Conservation (phyloP, 495 filamentous ascomycete species). For the Polyplosphaeria fusca region DNA sequence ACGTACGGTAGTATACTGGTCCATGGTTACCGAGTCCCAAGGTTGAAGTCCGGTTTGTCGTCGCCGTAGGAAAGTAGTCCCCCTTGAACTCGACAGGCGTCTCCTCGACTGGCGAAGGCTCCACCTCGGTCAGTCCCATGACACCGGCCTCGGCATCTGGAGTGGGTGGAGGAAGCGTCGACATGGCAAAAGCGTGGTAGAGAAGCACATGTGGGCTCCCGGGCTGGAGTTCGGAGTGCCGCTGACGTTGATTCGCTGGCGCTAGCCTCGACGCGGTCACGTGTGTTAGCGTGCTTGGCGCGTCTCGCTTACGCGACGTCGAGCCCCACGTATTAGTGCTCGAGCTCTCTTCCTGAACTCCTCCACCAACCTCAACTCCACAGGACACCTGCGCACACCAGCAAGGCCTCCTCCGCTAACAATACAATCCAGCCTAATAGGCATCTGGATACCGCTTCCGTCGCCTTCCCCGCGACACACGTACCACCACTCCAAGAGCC, state of each 20-base stretch:
- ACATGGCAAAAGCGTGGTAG: no score
- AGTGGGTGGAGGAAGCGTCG: slow-evolving; percentile 6
- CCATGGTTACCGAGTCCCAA: slow-evolving; percentile 40
- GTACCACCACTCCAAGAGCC: no score
- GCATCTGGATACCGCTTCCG: no score
- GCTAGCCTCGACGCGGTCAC: not conserved
- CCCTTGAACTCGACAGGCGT: slow-evolving; percentile 51
- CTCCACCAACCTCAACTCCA: no score
- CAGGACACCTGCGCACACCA: no score
- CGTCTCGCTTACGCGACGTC: not conserved
- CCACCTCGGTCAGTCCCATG: slow-evolving; percentile 70
- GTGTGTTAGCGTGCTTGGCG: no score
- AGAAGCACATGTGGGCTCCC: not conserved
- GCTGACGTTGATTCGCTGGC: slow-evolving; percentile 13
- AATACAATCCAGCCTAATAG: no score
- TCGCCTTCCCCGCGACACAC: no score
- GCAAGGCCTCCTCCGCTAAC: no score
- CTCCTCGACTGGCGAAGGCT: slow-evolving; percentile 76
- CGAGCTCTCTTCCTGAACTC: no score
- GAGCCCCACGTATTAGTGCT: no score
- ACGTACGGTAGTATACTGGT: slow-evolving; percentile 38
- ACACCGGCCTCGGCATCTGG: slow-evolving; percentile 25
- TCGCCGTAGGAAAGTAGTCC: slow-evolving; percentile 51
- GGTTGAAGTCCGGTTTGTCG: slow-evolving; percentile 27
- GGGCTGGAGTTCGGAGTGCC: not conserved